Conservation (phyloP, 257 asterid species). For the Nicotiana tabacum region DNA sequence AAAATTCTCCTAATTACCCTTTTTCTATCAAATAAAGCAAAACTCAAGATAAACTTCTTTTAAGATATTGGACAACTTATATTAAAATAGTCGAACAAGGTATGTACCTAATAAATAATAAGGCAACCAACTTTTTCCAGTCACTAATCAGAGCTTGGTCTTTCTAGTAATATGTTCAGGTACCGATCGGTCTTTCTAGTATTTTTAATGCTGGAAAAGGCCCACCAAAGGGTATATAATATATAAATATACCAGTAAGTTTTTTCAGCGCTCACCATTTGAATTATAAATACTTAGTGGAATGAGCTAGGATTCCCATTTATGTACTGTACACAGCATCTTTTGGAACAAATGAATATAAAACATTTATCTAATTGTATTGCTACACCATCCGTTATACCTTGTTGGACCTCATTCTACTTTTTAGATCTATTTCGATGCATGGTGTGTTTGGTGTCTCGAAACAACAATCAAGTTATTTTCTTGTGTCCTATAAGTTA, state of each 20-base stretch:
- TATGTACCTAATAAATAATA: too few species aligned
- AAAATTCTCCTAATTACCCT: neutral
- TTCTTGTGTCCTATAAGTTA: too few species aligned
- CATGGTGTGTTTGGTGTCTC: too few species aligned
- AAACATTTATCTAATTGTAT: neutral
- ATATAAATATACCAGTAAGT: too few species aligned
- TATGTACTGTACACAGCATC: neutral
- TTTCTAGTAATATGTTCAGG: neutral
- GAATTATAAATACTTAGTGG: neutral
- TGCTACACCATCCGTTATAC: neutral
- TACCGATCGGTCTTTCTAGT: neutral
- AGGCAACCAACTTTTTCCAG: neutral
- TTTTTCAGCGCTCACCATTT: too few species aligned
- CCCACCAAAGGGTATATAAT: neutral
- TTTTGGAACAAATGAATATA: neutral
- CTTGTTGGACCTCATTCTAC: too few species aligned
- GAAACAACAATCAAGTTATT: too few species aligned
- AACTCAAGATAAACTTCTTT: neutral
- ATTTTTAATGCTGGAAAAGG: neutral
- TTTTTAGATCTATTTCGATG: too few species aligned
- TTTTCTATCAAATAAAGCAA: neutral
- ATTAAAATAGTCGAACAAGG: neutral
- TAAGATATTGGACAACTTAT: neutral
- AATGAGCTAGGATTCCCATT: neutral
- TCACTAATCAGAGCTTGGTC: neutral